Evolutionary conservation across 768 basidiomycete species (phyloP).

Genomic region (Chalciporus piperatus): DNA sequence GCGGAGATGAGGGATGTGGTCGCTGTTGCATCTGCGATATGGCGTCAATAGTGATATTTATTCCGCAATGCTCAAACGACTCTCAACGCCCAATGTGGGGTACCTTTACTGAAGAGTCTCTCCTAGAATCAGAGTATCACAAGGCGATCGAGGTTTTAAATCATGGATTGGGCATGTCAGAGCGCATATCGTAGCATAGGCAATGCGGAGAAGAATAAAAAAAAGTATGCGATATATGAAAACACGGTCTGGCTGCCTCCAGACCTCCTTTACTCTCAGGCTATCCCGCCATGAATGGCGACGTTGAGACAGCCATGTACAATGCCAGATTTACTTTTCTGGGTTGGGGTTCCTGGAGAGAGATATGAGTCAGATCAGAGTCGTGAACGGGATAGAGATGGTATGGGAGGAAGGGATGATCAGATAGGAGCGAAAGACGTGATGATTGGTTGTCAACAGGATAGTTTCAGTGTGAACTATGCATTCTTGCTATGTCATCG

Average conservation of each 20-base stretch:
- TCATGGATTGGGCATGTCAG: conserved; percentile 21
- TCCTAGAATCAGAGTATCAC: background rate
- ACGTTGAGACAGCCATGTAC: conserved; percentile 7
- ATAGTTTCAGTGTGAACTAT: conserved; percentile 97
- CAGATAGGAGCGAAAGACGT: conserved; percentile 99
- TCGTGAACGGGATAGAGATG: background rate
- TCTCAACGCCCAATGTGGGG: too few relatives aligned
- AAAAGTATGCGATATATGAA: conserved; percentile 11
- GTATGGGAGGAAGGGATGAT: conserved; percentile 37
- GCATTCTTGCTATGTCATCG: conserved; percentile 45
- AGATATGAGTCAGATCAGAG: conserved; percentile 6
- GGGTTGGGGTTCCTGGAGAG: conserved; percentile 29
- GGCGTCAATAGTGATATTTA: conserved; percentile 24
- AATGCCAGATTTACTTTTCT: conserved; percentile 21
- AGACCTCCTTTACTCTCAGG: conserved; percentile 10
- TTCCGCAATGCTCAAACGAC: too few relatives aligned
- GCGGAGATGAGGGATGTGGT: conserved; percentile 73
- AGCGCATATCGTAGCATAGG: conserved; percentile 24
- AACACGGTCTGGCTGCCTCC: conserved; percentile 8
- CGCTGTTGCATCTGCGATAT: conserved; percentile 60
- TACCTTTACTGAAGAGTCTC: background rate
- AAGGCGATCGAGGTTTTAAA: background rate
- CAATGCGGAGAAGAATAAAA: conserved; percentile 3
- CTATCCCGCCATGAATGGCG: conserved; percentile 15
- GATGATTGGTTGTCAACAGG: conserved; percentile 85